phyloP scores from a whole-genome alignment of 2,329 filamentous ascomycete genomes.

The Blastomyces parvus region DNA sequence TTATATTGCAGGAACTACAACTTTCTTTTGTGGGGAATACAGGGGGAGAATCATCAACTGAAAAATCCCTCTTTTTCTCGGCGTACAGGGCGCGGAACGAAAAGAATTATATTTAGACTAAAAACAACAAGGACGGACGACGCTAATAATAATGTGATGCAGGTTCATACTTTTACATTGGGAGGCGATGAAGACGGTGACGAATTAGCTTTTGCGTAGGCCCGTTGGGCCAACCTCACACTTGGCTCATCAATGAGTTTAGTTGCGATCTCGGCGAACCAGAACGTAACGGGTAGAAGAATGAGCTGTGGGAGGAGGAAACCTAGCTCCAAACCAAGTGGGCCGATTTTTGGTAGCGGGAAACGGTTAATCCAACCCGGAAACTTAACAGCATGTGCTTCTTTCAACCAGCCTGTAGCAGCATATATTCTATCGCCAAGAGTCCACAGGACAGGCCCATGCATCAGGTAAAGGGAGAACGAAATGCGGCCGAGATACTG shows the following conservation, averaged over 20 bases:
- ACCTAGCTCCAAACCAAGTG: conserved; percentile 51
- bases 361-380: conserved; percentile 50
- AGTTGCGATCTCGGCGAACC: conserved; percentile 49
- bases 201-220: conserved; percentile 43
- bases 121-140: not conserved
- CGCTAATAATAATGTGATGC: not conserved
- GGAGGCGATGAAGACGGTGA: not conserved
- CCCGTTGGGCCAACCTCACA: conserved; percentile 48
- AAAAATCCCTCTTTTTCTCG: not conserved
- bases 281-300: conserved; percentile 51
- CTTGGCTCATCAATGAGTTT: conserved; percentile 51
- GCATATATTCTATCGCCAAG: conserved; percentile 56
- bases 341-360: conserved; percentile 46
- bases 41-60: not conserved
- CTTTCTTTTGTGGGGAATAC: not conserved
- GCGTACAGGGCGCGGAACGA: not conserved
- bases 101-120: not conserved
- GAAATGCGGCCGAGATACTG: conserved; percentile 42
- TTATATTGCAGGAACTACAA: not conserved
- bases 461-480: conserved; percentile 45
- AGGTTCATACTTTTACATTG: conserved; percentile 11
- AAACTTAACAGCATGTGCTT: conserved; percentile 43
- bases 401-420: conserved; percentile 47
- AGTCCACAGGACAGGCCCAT: conserved; percentile 52
- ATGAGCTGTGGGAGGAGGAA: conserved; percentile 53